Conservation (phyloP, 768 basidiomycete genomes). For the Mrakia gelida region DNA sequence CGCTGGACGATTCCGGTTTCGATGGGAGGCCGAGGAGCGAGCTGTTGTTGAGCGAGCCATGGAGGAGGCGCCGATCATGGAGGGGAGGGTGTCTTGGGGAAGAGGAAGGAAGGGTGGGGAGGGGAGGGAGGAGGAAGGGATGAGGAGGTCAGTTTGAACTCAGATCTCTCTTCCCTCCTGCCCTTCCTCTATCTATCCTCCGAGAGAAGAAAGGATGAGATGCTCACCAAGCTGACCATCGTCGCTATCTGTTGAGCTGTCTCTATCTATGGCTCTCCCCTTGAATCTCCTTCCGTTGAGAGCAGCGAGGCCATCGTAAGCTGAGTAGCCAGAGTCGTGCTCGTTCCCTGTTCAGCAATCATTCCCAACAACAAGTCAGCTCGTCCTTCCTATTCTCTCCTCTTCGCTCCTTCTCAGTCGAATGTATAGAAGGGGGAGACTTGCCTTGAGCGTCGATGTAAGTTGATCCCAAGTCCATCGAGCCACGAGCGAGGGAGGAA, state of each 20-base stretch:
- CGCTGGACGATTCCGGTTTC: slow-evolving; percentile 18
- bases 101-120: neutral
- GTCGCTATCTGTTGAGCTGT: neutral
- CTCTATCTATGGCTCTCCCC: neutral
- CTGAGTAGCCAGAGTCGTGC: neutral
- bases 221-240: slow-evolving; percentile 6
- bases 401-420: neutral
- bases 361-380: neutral
- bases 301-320: neutral
- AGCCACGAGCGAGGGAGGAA: slow-evolving; percentile 18
- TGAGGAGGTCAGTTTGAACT: neutral
- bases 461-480: slow-evolving; percentile 17
- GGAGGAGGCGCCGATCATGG: neutral
- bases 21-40: slow-evolving; percentile 17
- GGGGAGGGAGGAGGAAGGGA: neutral
- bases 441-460: slow-evolving; percentile 21
- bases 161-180: neutral
- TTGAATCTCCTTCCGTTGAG: slow-evolving; percentile 2
- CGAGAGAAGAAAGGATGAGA: no score
- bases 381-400: neutral
- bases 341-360: neutral
- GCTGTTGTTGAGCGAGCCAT: slow-evolving; percentile 12
- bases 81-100: neutral
- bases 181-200: neutral
- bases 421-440: neutral